Evolutionary conservation across 2,329 filamentous ascomycete genomes (phyloP).

Genomic region (Botrytis cinerea): DNA sequence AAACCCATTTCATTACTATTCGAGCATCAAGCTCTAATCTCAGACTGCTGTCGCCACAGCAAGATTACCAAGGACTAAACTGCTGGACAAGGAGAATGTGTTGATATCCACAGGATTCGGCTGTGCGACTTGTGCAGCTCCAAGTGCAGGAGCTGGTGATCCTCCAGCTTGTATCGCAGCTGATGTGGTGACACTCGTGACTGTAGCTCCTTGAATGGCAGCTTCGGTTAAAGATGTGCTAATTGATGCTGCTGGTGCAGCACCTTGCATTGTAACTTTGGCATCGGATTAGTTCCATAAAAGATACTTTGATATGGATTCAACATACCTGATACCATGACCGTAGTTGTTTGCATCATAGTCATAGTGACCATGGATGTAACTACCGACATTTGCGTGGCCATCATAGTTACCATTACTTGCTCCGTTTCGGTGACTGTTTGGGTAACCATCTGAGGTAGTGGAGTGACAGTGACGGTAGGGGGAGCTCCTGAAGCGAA

Average conservation of each 20-base stretch:
- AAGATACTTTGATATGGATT: background rate
- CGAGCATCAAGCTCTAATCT: conserved; percentile 14
- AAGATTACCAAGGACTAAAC: conserved; percentile 38
- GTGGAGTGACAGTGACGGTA: conserved; percentile 46
- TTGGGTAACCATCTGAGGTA: conserved; percentile 33
- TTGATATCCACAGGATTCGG: conserved; percentile 32
- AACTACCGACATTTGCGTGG: conserved; percentile 21
- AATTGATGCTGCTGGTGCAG: background rate
- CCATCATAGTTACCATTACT: conserved; percentile 15
- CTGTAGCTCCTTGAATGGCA: background rate
- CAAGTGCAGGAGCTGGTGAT: conserved; percentile 14
- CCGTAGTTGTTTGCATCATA: conserved; percentile 18
- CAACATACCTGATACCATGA: conserved; percentile 20
- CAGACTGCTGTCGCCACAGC: conserved; percentile 29
- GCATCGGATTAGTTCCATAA: conserved; percentile 2
- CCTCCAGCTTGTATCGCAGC: background rate
- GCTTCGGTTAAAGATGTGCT: background rate
- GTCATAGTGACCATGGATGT: conserved; percentile 32
- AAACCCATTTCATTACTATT: conserved; percentile 23
- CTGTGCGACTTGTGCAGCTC: conserved; percentile 22
- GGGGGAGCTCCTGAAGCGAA: conserved; percentile 39
- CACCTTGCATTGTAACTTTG: background rate
- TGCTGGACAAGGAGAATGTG: conserved; percentile 37
- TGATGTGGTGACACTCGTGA: background rate
- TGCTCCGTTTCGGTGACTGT: conserved; percentile 27